Base-by-base conservation (phyloP, 371 early-diverging fungal species). In the Mortierella sp. region DNA sequence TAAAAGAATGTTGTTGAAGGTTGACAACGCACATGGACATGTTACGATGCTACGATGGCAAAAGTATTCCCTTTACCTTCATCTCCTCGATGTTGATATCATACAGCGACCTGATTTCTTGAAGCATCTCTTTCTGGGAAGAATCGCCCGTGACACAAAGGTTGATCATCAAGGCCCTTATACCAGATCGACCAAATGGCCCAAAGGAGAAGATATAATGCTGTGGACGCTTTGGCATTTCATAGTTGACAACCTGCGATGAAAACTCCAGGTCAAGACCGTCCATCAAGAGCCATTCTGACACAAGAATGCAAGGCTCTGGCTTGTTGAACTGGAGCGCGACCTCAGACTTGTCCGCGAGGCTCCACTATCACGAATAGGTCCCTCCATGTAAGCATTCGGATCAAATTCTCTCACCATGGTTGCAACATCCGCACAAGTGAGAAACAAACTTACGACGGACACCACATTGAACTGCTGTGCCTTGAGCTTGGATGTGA, bases 211-310 rank as follows among this genome's bases (percentile, higher is more conserved):
- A 64, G 16, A 74, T 69, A 26, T 74, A 74, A 23, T 58, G 58
- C 16, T 47, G n/a, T 8, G 70, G 54, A 2, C 50, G 38, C 62
- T 28, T 69, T 14, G 70, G 66, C 65, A 74, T 68, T 51, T 74
- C 76, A 43, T 74, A 74, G 47, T 74, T 74, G 58, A 74, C 65
- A 57, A 74, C 61, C 19, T 69, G 39, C 13, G 69, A 74, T 14
- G 57, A 64, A 24, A 62, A 65, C 41, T 74, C 66, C 58, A 74
- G 42, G 46, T 74, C 76, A 43, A 74, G 45, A 42, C 58, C 61
- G 14, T 68, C 76, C 65, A 65, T 65, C 61, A 74, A 24, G n/a
- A 49, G 24, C 28, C 54, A 65, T 46, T 74, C 76, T 1, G 58
- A 61, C 3, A 74, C 76, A 18, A 74, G 59, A 26, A 74, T 65